Percentiles rank a stretch among this genome's conserved stretches.
phyloP scores from a whole-genome alignment of 177 flowering plant species.

The Vitis hybrid region DNA sequence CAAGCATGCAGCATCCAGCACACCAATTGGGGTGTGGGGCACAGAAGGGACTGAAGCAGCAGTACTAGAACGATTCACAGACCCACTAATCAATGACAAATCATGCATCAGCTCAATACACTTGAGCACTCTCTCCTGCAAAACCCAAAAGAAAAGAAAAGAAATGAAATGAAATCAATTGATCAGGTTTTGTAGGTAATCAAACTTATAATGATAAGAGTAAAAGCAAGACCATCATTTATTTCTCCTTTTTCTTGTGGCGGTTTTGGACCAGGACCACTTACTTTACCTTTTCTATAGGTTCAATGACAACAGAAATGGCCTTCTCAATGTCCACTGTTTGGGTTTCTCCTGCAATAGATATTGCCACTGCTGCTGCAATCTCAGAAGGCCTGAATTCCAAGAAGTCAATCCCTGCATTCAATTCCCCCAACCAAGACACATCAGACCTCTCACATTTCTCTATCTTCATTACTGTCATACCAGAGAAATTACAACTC shows the following conservation, averaged over 20 bases:
- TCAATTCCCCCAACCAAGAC: slow-evolving; percentile 33
- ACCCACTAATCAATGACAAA: slow-evolving; percentile 29
- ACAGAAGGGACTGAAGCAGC: slow-evolving; percentile 30
- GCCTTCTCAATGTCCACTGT: slow-evolving; percentile 54
- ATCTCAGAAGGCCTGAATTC: slow-evolving; percentile 90
- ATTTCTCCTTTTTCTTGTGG: not conserved
- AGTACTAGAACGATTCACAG: slow-evolving; percentile 18
- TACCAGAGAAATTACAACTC: not conserved
- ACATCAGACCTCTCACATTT: slow-evolving; percentile 14
- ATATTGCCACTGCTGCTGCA: slow-evolving; percentile 92
- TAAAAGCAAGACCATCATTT: slow-evolving; percentile 11
- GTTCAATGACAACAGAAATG: slow-evolving; percentile 40
- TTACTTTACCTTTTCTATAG: slow-evolving; percentile 62
- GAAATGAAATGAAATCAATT: not conserved
- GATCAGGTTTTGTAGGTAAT: slow-evolving; percentile 4
- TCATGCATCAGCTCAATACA: slow-evolving; percentile 61
- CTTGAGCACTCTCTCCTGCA: slow-evolving; percentile 73
- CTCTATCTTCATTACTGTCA: not conserved
- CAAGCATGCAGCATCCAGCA: slow-evolving; percentile 79
- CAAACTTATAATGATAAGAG: slow-evolving; percentile 4
- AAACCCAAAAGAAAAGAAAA: slow-evolving; percentile 6
- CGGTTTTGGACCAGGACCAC: slow-evolving; percentile 3
- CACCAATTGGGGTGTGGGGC: slow-evolving; percentile 86
- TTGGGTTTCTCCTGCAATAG: slow-evolving; percentile 54
- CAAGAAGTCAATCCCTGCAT: slow-evolving; percentile 90